Percentiles rank a stretch among this genome's conserved stretches.
These are phyloP conservation scores for Croton laevigatus DNA, from an alignment of 441 rosid genomes.

Conservation along the genomic window DNA sequence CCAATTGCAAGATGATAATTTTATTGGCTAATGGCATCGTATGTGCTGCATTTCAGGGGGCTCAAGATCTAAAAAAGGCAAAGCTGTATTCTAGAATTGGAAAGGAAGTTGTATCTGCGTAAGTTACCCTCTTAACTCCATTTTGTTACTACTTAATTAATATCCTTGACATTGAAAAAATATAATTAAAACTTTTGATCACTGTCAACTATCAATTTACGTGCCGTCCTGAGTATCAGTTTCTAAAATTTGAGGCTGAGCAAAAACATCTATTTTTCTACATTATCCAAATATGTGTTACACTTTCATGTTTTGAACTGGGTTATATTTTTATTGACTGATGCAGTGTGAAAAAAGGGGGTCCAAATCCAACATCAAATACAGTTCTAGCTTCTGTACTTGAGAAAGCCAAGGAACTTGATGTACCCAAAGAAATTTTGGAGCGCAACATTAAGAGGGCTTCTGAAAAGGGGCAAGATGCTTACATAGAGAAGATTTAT, in stretches of 20 bases:
- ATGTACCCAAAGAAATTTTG: slow-evolving; percentile 86
- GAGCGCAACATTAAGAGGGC: slow-evolving; percentile 91
- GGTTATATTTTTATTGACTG: slow-evolving; percentile 19
- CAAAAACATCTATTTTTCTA: not conserved
- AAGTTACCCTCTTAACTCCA: slow-evolving; percentile 31
- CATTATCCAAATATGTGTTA: not conserved
- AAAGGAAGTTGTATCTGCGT: slow-evolving; percentile 91
- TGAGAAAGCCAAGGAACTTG: slow-evolving; percentile 84
- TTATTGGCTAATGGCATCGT: no score
- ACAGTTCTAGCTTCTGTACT: slow-evolving; percentile 66
- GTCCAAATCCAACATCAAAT: slow-evolving; percentile 76
- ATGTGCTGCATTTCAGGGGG: slow-evolving; percentile 42
- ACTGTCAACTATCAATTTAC: not conserved
- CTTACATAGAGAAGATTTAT: slow-evolving; percentile 75
- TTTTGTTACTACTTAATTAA: not conserved
- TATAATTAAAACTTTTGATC: not conserved
- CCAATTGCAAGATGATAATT: not conserved
- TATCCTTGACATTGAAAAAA: not conserved
- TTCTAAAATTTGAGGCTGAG: not conserved
- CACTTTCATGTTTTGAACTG: slow-evolving; percentile 7
- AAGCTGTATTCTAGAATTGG: slow-evolving; percentile 74
- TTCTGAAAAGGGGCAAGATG: slow-evolving; percentile 87
- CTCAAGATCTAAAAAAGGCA: slow-evolving; percentile 87
- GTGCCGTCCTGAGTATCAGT: not conserved
- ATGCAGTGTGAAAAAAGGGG: slow-evolving; percentile 82